Evolutionary conservation across 371 early-diverging fungal genomes (phyloP).

Genomic region (Mortierella sp.): DNA sequence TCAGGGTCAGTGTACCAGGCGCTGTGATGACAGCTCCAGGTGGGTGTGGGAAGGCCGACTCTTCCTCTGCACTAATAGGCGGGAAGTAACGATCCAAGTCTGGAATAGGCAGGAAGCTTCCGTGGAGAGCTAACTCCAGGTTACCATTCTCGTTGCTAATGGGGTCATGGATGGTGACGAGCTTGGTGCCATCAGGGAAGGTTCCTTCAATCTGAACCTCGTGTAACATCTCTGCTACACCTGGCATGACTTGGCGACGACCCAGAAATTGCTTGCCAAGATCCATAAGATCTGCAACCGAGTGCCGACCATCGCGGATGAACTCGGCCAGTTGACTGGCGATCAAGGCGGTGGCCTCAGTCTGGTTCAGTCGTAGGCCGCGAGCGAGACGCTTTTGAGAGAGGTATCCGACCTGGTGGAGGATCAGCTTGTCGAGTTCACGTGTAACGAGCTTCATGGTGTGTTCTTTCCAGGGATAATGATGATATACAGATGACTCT

Average conservation of each 20-base stretch:
- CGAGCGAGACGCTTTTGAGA: slow-evolving; percentile 92
- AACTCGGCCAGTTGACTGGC: slow-evolving; percentile 87
- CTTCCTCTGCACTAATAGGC: slow-evolving; percentile 52
- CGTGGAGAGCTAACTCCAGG: slow-evolving; percentile 84
- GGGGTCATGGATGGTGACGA: slow-evolving; percentile 92
- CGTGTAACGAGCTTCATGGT: slow-evolving; percentile 82
- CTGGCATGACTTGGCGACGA: slow-evolving; percentile 81
- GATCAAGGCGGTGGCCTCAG: slow-evolving; percentile 88
- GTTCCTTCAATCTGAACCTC: slow-evolving; percentile 93
- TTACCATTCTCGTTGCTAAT: slow-evolving; percentile 85
- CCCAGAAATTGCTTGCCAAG: slow-evolving; percentile 90
- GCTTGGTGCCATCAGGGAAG: slow-evolving; percentile 90
- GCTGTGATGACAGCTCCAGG: slow-evolving; percentile 75
- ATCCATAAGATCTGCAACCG: slow-evolving; percentile 89
- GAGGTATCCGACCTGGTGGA: slow-evolving; percentile 84
- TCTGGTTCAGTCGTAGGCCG: slow-evolving; percentile 84
- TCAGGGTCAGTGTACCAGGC: slow-evolving; percentile 74
- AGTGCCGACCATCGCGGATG: slow-evolving; percentile 87
- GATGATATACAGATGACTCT: too few species aligned
- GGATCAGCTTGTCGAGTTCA: slow-evolving; percentile 89
- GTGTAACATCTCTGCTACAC: slow-evolving; percentile 72
- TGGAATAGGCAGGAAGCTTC: slow-evolving; percentile 85
- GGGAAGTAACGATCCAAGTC: slow-evolving; percentile 64
- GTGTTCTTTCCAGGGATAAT: not conserved
- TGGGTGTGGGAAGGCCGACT: slow-evolving; percentile 50